A percentile compares a stretch with the other conserved stretches of the same genome.
Evolutionary conservation across 179 eudicot genomes (phyloP).

Genomic region (Monotropa hypopitys): DNA sequence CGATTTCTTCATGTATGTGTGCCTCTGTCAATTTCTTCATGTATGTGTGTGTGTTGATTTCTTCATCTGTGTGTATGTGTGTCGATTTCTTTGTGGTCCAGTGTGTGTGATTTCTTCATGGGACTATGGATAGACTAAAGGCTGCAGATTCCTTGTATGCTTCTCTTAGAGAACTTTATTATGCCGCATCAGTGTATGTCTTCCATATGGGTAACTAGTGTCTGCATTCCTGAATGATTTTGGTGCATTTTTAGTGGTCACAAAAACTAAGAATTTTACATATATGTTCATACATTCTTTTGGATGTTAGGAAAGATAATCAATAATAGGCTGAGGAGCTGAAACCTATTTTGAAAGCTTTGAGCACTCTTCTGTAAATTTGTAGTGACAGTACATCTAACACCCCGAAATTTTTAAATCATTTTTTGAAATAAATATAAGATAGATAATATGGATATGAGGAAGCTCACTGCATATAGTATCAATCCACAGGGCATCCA

Average conservation of each 20-base stretch:
- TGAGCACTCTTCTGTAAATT: background rate
- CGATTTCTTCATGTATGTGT: too few species aligned
- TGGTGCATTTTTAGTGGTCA: background rate
- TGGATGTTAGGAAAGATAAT: background rate
- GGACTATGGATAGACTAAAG: slow-evolving; percentile 78
- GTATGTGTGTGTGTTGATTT: too few species aligned
- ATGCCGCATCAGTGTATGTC: background rate
- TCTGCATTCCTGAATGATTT: background rate
- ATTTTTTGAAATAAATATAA: too few species aligned
- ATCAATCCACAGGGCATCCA: too few species aligned
- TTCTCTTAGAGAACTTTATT: slow-evolving; percentile 62
- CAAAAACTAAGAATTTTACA: background rate
- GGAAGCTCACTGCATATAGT: too few species aligned
- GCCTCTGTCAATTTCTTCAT: too few species aligned
- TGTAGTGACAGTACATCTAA: too few species aligned
- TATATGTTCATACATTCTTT: background rate
- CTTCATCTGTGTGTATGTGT: too few species aligned
- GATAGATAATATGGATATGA: too few species aligned
- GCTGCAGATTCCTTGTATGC: slow-evolving; percentile 85
- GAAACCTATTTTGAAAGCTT: background rate
- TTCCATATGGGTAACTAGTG: background rate
- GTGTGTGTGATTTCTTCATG: too few species aligned
- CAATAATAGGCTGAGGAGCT: background rate
- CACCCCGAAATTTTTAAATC: too few species aligned
- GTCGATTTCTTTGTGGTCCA: too few species aligned